Percentiles rank a stretch among this genome's conserved stretches.
Evolutionary conservation across 2,329 filamentous ascomycete species (phyloP).

Genomic region (Aspergillus carbonarius): DNA sequence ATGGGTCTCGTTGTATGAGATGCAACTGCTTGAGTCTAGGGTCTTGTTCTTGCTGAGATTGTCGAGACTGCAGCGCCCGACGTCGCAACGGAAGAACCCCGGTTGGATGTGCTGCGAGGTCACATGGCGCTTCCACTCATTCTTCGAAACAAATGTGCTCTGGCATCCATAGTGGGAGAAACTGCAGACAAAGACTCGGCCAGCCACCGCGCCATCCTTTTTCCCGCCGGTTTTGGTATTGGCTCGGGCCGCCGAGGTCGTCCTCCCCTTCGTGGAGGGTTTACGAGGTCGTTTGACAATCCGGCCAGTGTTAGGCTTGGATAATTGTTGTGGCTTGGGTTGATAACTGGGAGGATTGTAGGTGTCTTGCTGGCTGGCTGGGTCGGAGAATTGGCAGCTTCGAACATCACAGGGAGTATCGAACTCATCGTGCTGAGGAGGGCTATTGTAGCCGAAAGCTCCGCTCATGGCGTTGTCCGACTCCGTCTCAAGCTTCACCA

Average conservation of each 20-base stretch:
- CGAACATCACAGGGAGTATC: not conserved
- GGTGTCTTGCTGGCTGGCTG: not conserved
- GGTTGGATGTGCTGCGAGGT: conserved; percentile 74
- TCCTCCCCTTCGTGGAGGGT: conserved; percentile 9
- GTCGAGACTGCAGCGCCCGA: conserved; percentile 54
- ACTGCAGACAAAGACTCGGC: conserved; percentile 65
- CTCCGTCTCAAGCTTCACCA: conserved; percentile 14
- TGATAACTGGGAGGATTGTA: not conserved
- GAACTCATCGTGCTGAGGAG: not conserved
- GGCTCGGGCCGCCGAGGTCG: conserved; percentile 8
- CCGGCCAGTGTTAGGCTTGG: not conserved
- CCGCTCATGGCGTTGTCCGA: not conserved
- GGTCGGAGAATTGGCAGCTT: not conserved
- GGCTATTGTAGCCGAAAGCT: not conserved
- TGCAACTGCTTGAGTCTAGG: conserved; percentile 12
- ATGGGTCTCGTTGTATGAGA: conserved; percentile 21
- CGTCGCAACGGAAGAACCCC: conserved; percentile 72
- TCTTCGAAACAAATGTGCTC: conserved; percentile 74
- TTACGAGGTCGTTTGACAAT: conserved; percentile 2
- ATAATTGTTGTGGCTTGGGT: not conserved
- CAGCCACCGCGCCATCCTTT: conserved; percentile 3
- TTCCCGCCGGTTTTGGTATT: conserved; percentile 8
- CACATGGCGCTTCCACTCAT: conserved; percentile 94
- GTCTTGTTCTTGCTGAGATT: conserved; percentile 11
- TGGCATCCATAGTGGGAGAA: conserved; percentile 75